Percentiles rank a stretch among this genome's conserved stretches.
phyloP scores from a whole-genome alignment of 208 protist species.

The Trypanosoma melophagium region DNA sequence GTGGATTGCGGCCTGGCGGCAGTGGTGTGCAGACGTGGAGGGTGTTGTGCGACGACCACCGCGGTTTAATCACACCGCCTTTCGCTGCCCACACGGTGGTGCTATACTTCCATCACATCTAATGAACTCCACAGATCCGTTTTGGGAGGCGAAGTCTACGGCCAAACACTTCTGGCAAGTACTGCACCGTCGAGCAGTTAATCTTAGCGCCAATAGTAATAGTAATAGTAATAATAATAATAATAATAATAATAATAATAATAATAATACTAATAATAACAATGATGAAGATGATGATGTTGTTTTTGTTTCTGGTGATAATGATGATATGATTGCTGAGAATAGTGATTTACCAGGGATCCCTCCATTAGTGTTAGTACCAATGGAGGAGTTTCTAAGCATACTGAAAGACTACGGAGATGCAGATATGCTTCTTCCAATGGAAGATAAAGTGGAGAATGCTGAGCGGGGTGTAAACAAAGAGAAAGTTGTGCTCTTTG shows the following conservation, averaged over 20 bases:
- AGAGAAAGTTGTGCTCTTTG: conserved; percentile 30
- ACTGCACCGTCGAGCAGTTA: not conserved
- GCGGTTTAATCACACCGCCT: conserved; percentile 32
- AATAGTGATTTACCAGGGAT: conserved; percentile 25
- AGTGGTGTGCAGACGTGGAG: conserved; percentile 30
- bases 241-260: not conserved
- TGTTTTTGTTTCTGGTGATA: not conserved
- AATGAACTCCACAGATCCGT: conserved; percentile 68
- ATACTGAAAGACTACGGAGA: conserved; percentile 50
- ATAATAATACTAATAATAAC: conserved; percentile 1
- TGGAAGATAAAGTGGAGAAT: not conserved
- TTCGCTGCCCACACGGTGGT: conserved; percentile 63
- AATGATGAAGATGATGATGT: conserved; percentile 8
- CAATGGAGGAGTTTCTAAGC: conserved; percentile 64
- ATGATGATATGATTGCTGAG: not conserved
- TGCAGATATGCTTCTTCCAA: conserved; percentile 32
- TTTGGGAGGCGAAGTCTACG: conserved; percentile 45
- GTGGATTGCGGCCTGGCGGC: conserved; percentile 78
- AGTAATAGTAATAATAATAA: conserved; percentile 1
- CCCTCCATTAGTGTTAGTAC: conserved; percentile 67
- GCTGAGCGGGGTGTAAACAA: conserved; percentile 19
- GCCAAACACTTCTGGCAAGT: conserved; percentile 5
- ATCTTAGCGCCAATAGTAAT: conserved; percentile 9
- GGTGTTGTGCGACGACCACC: conserved; percentile 19
- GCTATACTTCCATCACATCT: conserved; percentile 45